Evolutionary conservation across 2,329 filamentous ascomycete genomes (phyloP).

Genomic region (Pyrenochaeta sp.): DNA sequence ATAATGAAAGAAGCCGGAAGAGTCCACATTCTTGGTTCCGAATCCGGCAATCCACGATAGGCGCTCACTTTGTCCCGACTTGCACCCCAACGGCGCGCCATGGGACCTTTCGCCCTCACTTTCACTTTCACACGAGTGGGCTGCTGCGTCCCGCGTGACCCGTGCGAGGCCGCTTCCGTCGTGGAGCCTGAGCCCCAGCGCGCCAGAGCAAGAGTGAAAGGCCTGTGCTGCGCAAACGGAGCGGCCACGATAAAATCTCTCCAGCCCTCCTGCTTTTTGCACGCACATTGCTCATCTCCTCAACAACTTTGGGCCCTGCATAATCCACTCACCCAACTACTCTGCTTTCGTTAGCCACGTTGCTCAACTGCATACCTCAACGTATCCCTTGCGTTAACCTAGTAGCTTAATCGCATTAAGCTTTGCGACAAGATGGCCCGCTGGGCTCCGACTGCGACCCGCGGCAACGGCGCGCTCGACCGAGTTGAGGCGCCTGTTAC

Average conservation of each 20-base stretch:
- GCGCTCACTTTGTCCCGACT: constrained; percentile 2
- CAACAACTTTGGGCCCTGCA: too few species aligned
- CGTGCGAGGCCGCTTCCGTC: constrained; percentile 12
- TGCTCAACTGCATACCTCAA: not conserved
- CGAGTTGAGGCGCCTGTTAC: constrained; percentile 62
- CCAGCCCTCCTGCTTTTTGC: not conserved
- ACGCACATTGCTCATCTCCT: not conserved
- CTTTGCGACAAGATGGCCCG: constrained; percentile 26
- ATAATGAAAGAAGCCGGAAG: constrained; percentile 1
- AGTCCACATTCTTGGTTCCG: constrained; percentile 4
- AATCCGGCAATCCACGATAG: constrained; percentile 8
- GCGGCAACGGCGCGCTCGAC: constrained; percentile 51
- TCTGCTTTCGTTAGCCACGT: constrained; percentile 4
- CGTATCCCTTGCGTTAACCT: constrained; percentile 9
- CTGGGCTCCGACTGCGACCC: constrained; percentile 32
- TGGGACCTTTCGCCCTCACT: too few species aligned
- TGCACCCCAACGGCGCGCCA: too few species aligned
- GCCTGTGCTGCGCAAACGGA: constrained; percentile 4
- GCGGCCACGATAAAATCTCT: constrained; percentile 7
- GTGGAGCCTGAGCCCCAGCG: not conserved
- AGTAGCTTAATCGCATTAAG: constrained; percentile 12
- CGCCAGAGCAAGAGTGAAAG: too few species aligned
- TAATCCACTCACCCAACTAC: not conserved
- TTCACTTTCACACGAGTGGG: too few species aligned
- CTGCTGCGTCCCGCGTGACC: too few species aligned